Evolutionary conservation across 495 filamentous ascomycete genomes (phyloP).

Genomic region (Xylaria castorea): DNA sequence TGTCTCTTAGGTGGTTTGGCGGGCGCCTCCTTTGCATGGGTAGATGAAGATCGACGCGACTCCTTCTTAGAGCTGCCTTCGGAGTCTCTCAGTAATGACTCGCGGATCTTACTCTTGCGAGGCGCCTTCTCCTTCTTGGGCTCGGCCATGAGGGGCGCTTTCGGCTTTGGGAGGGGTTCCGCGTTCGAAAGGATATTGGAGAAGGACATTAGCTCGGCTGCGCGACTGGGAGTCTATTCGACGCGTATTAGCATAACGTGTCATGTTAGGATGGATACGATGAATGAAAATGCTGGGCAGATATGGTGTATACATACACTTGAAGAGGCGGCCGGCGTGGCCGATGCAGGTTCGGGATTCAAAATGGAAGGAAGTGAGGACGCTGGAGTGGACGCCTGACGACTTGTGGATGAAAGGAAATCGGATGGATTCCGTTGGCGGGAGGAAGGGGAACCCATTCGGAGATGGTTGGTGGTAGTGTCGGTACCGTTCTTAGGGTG

Average conservation of each 20-base stretch:
- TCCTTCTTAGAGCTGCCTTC: constrained; percentile 49
- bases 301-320: constrained; percentile 43
- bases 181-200: constrained; percentile 85
- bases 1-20: constrained; percentile 59
- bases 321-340: constrained; percentile 40
- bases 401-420: constrained; percentile 50
- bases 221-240: constrained; percentile 66
- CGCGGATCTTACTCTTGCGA: constrained; percentile 53
- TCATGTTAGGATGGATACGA: background rate
- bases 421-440: constrained; percentile 49
- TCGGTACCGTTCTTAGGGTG: constrained; percentile 57
- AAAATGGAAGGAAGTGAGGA: constrained; percentile 45
- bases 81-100: constrained; percentile 47
- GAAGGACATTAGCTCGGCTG: constrained; percentile 87
- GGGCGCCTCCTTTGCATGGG: constrained; percentile 52
- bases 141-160: constrained; percentile 47
- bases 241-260: constrained; percentile 16
- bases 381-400: constrained; percentile 54
- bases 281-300: background rate
- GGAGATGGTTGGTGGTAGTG: constrained; percentile 55
- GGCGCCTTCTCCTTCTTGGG: constrained; percentile 41
- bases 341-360: constrained; percentile 54
- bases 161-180: constrained; percentile 63
- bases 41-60: constrained; percentile 49
- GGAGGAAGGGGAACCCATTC: constrained; percentile 56